phyloP scores from a whole-genome alignment of 257 asterid genomes.

The Solanum dulcamara region DNA sequence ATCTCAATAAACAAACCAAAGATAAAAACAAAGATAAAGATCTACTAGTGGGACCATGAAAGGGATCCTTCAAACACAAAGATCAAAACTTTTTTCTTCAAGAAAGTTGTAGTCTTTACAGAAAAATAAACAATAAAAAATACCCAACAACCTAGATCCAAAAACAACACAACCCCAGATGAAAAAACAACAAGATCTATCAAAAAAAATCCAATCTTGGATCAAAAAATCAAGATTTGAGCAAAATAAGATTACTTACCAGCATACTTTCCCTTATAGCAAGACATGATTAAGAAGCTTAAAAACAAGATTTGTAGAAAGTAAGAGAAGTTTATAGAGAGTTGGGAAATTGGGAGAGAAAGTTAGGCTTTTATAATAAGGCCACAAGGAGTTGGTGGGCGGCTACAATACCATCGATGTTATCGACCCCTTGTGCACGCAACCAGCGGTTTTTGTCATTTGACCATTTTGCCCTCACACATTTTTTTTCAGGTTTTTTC shows the following conservation, averaged over 20 bases:
- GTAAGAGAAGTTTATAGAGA: not conserved
- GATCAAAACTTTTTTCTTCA: not conserved
- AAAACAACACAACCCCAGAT: not conserved
- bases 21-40: not conserved
- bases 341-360: not conserved
- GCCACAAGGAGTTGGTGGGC: not conserved
- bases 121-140: not conserved
- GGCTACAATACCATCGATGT: not conserved
- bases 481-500: not conserved
- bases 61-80: not conserved
- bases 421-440: constrained; percentile 5
- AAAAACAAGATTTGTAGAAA: not conserved
- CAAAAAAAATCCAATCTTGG: not conserved
- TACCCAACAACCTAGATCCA: not conserved
- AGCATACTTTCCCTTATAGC: constrained; percentile 14
- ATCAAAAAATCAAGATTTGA: not conserved
- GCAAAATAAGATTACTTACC: not conserved
- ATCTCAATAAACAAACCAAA: not conserved
- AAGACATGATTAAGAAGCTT: constrained; percentile 1
- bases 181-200: not conserved
- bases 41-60: not conserved
- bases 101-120: not conserved
- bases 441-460: not conserved
- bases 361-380: not conserved
- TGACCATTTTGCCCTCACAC: not conserved